phyloP scores from a whole-genome alignment of 1,284 basidiomycete genomes.

The Athelia sp. region DNA sequence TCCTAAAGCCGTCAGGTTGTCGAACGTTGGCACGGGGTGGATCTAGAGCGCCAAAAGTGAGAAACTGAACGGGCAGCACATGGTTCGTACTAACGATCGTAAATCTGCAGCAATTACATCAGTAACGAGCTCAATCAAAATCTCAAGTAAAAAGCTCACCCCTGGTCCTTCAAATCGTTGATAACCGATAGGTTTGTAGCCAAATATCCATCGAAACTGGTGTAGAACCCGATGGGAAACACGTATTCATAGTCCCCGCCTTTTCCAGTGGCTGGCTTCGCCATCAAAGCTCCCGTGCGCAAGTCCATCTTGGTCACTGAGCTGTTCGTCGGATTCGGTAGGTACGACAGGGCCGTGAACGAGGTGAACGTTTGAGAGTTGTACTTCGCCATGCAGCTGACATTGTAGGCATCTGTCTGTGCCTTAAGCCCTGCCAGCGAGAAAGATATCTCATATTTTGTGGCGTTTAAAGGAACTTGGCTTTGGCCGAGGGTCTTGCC shows the following conservation, averaged over 20 bases:
- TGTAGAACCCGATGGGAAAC: slow-evolving; percentile 73
- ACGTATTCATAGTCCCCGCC: slow-evolving; percentile 51
- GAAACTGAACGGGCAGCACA: slow-evolving; percentile 5
- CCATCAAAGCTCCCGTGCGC: slow-evolving; percentile 62
- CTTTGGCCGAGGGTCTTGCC: slow-evolving; percentile 34
- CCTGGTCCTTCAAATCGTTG: slow-evolving; percentile 53
- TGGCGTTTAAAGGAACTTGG: slow-evolving; percentile 47
- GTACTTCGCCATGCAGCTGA: slow-evolving; percentile 46
- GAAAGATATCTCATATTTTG: slow-evolving; percentile 45
- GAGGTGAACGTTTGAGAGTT: slow-evolving; percentile 42
- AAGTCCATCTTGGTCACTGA: slow-evolving; percentile 55
- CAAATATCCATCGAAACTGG: slow-evolving; percentile 56
- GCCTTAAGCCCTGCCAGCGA: slow-evolving; percentile 41
- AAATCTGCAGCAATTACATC: neutral
- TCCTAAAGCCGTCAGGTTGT: slow-evolving; percentile 51
- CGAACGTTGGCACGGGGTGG: slow-evolving; percentile 61
- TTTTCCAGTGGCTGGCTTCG: slow-evolving; percentile 43
- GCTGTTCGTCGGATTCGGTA: slow-evolving; percentile 45
- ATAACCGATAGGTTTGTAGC: slow-evolving; percentile 49
- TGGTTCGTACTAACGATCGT: slow-evolving; percentile 4
- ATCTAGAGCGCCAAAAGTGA: slow-evolving; percentile 29
- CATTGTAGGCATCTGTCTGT: slow-evolving; percentile 37
- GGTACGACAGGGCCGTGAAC: slow-evolving; percentile 43
- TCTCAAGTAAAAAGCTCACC: slow-evolving; percentile 36
- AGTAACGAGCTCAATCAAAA: neutral